Evolutionary conservation across 2,329 filamentous ascomycete species (phyloP), one percentile per base, ranked within the genome.

Genomic region (Zymoseptoria crescenta): DNA sequence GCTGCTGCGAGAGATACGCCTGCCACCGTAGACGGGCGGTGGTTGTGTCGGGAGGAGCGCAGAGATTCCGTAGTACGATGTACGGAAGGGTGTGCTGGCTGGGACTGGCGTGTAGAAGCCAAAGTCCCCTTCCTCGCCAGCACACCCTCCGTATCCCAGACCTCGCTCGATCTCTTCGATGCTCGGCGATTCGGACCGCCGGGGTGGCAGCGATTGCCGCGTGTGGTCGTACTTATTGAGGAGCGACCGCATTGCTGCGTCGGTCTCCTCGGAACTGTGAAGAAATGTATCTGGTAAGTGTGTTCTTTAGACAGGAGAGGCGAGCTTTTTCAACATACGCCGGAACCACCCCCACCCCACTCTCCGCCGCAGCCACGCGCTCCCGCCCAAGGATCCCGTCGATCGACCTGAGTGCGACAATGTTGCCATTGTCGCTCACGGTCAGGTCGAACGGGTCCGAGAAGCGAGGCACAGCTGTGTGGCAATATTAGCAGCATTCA

Each of bases 261-360:
- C 66, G 49, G 61, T 62, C 45, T 65, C 62, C 49, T 54, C 60
- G 29, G 56, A 58, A 61, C 68, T 70, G 66, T 64, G 60, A 58
- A 58, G 63, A 62, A 59, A 70, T 69, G 63, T 61, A 66, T 62
- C 66, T 72, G 63, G 70, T 72, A 71, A 72, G 68, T 72, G 69
- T 60, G 61, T 64, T 70, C 68, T 70, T 61, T 41, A 68, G 56
- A 63, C 65, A 69, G 67, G 63, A 63, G 54, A 58, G 62, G 52
- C 54, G 64, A 57, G 63, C 62, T 55, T 57, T 53, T 58, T 59
- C 55, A 62, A 72, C 70, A 70, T 72, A 72, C 69, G 69, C 64
- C 61, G 35, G 35, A 45, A 45, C 35, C 35, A 16, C 35, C 35
- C 7, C 35, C 35, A 45, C 35, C 35, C 35, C 35, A 45, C 16